Base-by-base conservation (phyloP, 257 asterid genomes). In the Nicotiana obtusifolia region DNA sequence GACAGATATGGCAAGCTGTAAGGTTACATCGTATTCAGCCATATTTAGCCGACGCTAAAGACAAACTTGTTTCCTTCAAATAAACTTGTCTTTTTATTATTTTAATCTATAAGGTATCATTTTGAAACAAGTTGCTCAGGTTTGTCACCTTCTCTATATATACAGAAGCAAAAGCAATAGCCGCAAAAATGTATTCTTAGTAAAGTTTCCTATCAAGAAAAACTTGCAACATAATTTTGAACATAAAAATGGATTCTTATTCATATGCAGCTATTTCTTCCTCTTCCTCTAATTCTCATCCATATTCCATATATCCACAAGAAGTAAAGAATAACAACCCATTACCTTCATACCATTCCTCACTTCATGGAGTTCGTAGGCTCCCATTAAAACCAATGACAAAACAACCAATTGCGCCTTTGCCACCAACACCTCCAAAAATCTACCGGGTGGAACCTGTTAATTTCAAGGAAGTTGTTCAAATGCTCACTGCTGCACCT, bases 361-460 rank as follows among this genome's bases (percentile, higher is more conserved):
- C 88, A 1, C 91, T 90, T 56, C 96, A 89, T 77, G 84, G 91
- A 76, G 87, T 92, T 71, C 91, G 90, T 17, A 87, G 52, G 49
- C 37, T 37, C 28, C 92, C 90, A 64, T 16, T 35, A 77, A 85
- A 83, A 52, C 66, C 81, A 13, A 84, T 85, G 59, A 76, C 44
- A 79, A 94, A 94, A 81, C 89, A 88, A 28, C 88, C 93, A 9
- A 89, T 94, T 1, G 94, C 98, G 0, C 98, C 98, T 2, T 60
- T 91, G 84, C 97, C 94, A 26, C 92, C 93, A 10, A 87, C 88
- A 8, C 93, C 86, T 20, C 97, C 97, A 0, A 94, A 88, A 57
- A 81, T 94, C 56, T 94, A 93, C 91, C 84, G 83, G 84, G 96
- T 93, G 41, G 89, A 90, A 8, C 88, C 90, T 4, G 11, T 52